Evolutionary conservation across 2,329 filamentous ascomycete species (phyloP).

Genomic region (Ramularia collo-cygni): DNA sequence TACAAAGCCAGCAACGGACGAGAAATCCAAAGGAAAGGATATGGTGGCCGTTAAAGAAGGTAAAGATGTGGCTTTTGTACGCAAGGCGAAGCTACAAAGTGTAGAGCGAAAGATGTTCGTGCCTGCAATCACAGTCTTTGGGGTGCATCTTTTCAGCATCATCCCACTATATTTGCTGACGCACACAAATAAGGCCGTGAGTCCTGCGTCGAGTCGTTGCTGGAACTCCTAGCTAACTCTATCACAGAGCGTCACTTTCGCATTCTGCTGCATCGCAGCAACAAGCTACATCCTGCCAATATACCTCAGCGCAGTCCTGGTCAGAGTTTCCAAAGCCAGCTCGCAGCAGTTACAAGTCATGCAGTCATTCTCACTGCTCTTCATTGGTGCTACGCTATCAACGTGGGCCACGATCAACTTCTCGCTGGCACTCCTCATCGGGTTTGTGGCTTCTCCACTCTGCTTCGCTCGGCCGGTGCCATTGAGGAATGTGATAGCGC

Average conservation of each 20-base stretch:
- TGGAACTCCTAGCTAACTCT: slow-evolving; percentile 2
- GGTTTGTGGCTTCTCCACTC: slow-evolving; percentile 69
- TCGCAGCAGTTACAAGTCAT: slow-evolving; percentile 68
- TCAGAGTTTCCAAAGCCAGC: slow-evolving; percentile 12
- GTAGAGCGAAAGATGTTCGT: slow-evolving; percentile 62
- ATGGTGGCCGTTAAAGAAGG: slow-evolving; percentile 33
- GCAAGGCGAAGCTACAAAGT: slow-evolving; percentile 32
- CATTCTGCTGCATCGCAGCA: slow-evolving; percentile 42
- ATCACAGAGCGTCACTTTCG: slow-evolving; percentile 40
- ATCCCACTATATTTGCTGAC: slow-evolving; percentile 86
- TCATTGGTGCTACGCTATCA: slow-evolving; percentile 85
- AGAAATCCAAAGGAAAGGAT: slow-evolving; percentile 29
- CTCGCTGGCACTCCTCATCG: slow-evolving; percentile 77
- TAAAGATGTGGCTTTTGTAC: slow-evolving; percentile 32
- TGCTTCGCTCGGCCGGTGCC: slow-evolving; percentile 55
- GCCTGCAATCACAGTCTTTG: slow-evolving; percentile 65
- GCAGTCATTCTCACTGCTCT: slow-evolving; percentile 85
- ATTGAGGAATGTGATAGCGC: slow-evolving; percentile 3
- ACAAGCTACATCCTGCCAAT: slow-evolving; percentile 32
- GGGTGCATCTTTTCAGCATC: slow-evolving; percentile 68
- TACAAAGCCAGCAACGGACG: slow-evolving; percentile 28
- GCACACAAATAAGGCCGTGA: slow-evolving; percentile 58
- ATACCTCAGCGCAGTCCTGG: slow-evolving; percentile 16
- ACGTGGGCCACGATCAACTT: slow-evolving; percentile 95
- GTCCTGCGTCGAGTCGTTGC: slow-evolving; percentile 31